These are phyloP conservation scores for Hypoxylon lienhwacheense DNA, from an alignment of 495 filamentous ascomycete species.

Conservation along the genomic window DNA sequence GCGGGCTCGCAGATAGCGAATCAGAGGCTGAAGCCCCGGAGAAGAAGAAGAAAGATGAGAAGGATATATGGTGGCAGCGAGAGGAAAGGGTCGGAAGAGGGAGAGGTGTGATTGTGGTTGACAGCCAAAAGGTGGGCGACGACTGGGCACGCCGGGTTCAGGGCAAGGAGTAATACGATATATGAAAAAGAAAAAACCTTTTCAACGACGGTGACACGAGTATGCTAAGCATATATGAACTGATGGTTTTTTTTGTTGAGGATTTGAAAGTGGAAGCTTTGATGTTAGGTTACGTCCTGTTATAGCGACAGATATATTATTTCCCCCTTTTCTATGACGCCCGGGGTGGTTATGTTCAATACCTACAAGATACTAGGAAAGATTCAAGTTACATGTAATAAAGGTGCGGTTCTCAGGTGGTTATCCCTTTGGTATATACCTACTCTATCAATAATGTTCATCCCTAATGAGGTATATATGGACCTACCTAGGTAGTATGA, in stretches of 20 bases:
- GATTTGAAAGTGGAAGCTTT: slow-evolving; percentile 2
- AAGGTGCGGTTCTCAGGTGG: too few relatives aligned
- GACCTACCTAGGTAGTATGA: neutral
- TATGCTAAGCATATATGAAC: slow-evolving; percentile 19
- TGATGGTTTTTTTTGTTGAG: slow-evolving; percentile 5
- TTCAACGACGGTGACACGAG: slow-evolving; percentile 12
- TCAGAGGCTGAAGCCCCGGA: slow-evolving; percentile 67
- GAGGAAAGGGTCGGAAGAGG: slow-evolving; percentile 80
- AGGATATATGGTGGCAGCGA: slow-evolving; percentile 73
- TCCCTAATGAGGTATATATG: neutral
- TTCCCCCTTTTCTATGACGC: slow-evolving; percentile 8
- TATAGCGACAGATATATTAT: slow-evolving; percentile 24
- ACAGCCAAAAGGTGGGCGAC: slow-evolving; percentile 72
- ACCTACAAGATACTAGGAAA: neutral
- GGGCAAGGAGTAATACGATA: slow-evolving; percentile 66
- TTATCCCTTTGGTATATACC: neutral
- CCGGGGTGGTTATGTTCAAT: neutral
- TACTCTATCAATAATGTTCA: too few relatives aligned
- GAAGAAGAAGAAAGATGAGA: slow-evolving; percentile 50
- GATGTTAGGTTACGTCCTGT: slow-evolving; percentile 17
- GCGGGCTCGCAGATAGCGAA: slow-evolving; percentile 87
- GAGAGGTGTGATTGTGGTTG: slow-evolving; percentile 83
- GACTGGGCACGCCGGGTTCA: slow-evolving; percentile 79
- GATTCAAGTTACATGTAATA: too few relatives aligned
- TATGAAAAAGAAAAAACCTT: neutral